Evolutionary conservation across 129 eudicot genomes (phyloP).

Genomic region (Cynara cardunculus): DNA sequence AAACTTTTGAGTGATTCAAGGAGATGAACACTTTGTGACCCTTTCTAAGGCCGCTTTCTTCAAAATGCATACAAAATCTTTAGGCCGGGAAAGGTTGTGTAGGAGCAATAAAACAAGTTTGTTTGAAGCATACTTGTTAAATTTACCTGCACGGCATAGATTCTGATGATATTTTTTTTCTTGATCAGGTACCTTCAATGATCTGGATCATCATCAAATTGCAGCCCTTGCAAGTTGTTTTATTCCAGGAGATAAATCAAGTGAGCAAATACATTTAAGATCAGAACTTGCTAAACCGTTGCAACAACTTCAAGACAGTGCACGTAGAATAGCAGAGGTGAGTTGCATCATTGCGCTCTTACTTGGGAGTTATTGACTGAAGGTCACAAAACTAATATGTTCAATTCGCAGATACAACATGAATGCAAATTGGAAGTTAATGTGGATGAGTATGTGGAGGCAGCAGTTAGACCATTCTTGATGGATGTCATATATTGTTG

Average conservation of each 20-base stretch:
- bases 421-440: conserved; percentile 90
- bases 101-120: not conserved
- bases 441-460: conserved; percentile 96
- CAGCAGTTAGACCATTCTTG: conserved; percentile 84
- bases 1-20: no score
- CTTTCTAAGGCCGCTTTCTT: no score
- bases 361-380: not conserved
- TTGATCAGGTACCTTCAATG: conserved; percentile 80
- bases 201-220: conserved; percentile 95
- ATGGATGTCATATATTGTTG: conserved; percentile 99
- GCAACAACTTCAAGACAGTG: conserved; percentile 98
- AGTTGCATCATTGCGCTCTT: not conserved
- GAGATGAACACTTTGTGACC: no score
- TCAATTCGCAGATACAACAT: conserved; percentile 75
- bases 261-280: conserved; percentile 86
- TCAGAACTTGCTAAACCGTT: conserved; percentile 89
- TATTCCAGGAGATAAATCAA: conserved; percentile 84
- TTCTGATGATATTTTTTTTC: conserved; percentile 2
- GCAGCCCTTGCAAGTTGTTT: conserved; percentile 98
- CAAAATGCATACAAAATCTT: no score
- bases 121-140: conserved; percentile 4
- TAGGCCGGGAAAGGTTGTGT: no score
- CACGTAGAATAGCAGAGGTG: conserved; percentile 93
- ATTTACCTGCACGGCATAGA: not conserved
- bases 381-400: not conserved